These are phyloP conservation scores for Candida xiaguanensis DNA, from an alignment of 805 yeast species.

Conservation along the genomic window DNA sequence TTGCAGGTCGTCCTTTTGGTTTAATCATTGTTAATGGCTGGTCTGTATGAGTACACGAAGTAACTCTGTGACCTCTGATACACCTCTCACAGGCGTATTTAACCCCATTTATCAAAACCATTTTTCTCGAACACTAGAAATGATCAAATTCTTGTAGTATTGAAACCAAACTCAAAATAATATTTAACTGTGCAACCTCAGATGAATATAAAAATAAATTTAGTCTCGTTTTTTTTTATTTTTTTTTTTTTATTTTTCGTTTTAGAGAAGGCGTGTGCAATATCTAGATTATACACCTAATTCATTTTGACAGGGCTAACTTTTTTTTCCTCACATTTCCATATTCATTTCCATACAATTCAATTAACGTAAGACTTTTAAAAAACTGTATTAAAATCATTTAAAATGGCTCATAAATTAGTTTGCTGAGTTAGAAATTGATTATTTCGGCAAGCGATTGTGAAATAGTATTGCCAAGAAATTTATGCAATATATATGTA, in stretches of 20 bases:
- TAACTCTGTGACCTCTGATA: slow-evolving; percentile 93
- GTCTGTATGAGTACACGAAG: slow-evolving; percentile 89
- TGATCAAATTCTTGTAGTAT: background rate
- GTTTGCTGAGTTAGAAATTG: too few relatives aligned
- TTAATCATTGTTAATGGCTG: slow-evolving; percentile 89
- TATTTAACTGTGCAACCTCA: slow-evolving; percentile 1
- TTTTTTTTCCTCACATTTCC: too few relatives aligned
- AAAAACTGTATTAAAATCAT: too few relatives aligned
- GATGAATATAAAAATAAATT: background rate
- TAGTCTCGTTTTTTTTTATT: background rate
- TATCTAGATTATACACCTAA: background rate
- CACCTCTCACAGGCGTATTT: slow-evolving; percentile 97
- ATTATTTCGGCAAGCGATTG: too few relatives aligned
- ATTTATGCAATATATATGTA: background rate
- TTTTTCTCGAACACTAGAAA: slow-evolving; percentile 19
- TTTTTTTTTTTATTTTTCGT: background rate
- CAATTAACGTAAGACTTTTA: too few relatives aligned
- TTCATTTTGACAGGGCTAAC: background rate
- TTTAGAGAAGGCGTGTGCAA: background rate
- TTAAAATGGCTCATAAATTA: too few relatives aligned
- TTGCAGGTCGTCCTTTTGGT: slow-evolving; percentile 94
- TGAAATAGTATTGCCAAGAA: too few relatives aligned
- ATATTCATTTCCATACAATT: too few relatives aligned
- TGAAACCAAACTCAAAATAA: background rate
- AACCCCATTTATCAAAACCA: slow-evolving; percentile 90